Percentiles rank a stretch among this genome's conserved stretches.
These are phyloP conservation scores for Nepenthes alata DNA, from an alignment of 179 eudicot species.

Conservation along the genomic window DNA sequence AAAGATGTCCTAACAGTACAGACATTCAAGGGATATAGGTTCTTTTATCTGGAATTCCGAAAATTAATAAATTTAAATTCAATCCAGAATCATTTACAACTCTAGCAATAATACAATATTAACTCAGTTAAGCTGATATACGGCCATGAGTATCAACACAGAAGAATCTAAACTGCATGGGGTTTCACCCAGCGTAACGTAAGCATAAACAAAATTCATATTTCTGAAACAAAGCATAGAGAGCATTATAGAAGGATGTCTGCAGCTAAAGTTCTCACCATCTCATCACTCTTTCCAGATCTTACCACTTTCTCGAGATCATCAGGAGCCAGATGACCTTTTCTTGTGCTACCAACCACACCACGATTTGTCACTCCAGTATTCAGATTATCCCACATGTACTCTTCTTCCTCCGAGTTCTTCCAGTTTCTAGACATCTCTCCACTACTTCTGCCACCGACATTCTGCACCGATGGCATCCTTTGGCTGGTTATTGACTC, in stretches of 20 bases:
- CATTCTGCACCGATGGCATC: slow-evolving; percentile 24
- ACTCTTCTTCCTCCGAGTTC: slow-evolving; percentile 93
- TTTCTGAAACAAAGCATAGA: background rate
- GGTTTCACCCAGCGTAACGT: too few species aligned
- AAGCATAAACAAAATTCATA: too few species aligned
- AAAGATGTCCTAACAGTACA: too few species aligned
- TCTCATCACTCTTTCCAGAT: slow-evolving; percentile 1
- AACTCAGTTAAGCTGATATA: background rate
- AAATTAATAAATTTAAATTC: too few species aligned
- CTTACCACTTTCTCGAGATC: slow-evolving; percentile 56
- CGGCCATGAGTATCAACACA: too few species aligned
- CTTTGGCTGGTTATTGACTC: slow-evolving; percentile 42
- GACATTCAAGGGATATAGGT: too few species aligned
- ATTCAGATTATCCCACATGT: slow-evolving; percentile 68
- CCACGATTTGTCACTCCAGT: slow-evolving; percentile 29
- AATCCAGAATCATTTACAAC: background rate
- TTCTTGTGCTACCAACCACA: slow-evolving; percentile 18
- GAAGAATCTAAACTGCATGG: too few species aligned
- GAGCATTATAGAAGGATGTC: slow-evolving; percentile 5
- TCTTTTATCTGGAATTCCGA: too few species aligned
- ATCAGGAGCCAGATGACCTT: slow-evolving; percentile 36
- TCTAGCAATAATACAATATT: background rate
- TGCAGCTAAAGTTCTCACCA: background rate
- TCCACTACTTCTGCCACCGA: slow-evolving; percentile 30
- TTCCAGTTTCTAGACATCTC: slow-evolving; percentile 70